Evolutionary conservation across 1,284 basidiomycete genomes (phyloP), one percentile per base, ranked within the genome.

Genomic region (Cryptococcus floricola): DNA sequence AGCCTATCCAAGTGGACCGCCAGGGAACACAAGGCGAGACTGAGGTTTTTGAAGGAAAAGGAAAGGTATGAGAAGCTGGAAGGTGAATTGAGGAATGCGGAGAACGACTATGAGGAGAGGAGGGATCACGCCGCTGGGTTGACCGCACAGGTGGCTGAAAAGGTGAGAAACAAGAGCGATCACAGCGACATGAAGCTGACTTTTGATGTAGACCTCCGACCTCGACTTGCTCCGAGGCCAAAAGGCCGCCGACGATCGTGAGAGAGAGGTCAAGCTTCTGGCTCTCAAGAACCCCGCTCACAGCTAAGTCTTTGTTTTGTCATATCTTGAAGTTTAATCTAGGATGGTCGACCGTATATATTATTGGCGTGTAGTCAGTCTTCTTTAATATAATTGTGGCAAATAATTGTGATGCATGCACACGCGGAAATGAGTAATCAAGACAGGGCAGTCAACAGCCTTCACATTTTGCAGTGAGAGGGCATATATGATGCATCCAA

Each of bases 221-320:
- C 68, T 79, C 39, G 78, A 80, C 57, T 74, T 78, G 57, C 58
- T 79, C 37, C 64, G 77, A 53, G 72, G 69, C 14, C 73, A 76
- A 53, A 79, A 37, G 18, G 42, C 50, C 14, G 50, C 41, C 28
- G 42, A 58, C 34, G 43, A 53, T 19, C 37, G 77, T 47, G 79
- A 79, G 62, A 64, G 78, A 39, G 75, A 73, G 51, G 73, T 75
- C 63, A 78, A 78, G 64, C 57, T 76, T 31, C 62, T 72, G 37
- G 71, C 73, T 9, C 65, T 77, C 61, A 75, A 74, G 67, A 74
- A 75, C 66, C 77, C 76, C 0, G 76, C 69, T 39, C 71, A 73
- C 62, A 65, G 68, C 51, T 77, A 74, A 60, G 10, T 9, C 42
- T 12, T 18, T 10, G 14, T 18, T 44, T 4, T 18, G 25, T 44